Evolutionary conservation across 2,329 filamentous ascomycete genomes (phyloP), one percentile per base, ranked within the genome.

Genomic region (Aschersonia sp.): DNA sequence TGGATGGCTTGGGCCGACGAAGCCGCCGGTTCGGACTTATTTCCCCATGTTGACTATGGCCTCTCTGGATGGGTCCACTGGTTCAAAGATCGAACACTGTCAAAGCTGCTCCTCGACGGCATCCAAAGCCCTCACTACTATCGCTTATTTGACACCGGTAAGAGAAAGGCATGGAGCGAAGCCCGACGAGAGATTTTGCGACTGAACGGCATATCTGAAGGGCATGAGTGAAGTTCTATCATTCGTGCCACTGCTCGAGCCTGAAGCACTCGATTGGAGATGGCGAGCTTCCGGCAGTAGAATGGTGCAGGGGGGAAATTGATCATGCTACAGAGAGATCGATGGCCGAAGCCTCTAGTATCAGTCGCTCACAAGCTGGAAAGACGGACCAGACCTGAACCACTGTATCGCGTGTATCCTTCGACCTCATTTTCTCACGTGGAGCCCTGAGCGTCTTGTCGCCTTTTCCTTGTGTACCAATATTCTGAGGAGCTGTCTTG

Each of bases 1-100:
- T 71, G 66, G 61, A 56, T 67, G 45, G 54, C 50, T 1, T 71
- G 65, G 58, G 60, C 69, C 40, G 61, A 73, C 51, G 47, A 60
- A n/a, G 59, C 64, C 10, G 68, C 69, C 2, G 69, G 69, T 1
- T 65, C 66, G 0, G 64, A 65, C 1, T 59, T 70, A 42, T 50
- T 56, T 5, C 62, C 68, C 46, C 59, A 65, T 20, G 55, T 72
- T 10, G 67, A 67, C 4, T 71, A 64, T 61, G 65, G 65, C 0
- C 56, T 55, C 55, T 55, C 57, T 38, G 65, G 62, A 0, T 70
- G 69, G 66, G 55, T 48, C 43, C 67, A 71, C 30, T 71, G 68
- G 66, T 60, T 60, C 50, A 51, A 51, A 29, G 64, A 72, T 31
- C 56, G 59, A 6, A 55, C 53, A 28, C 53, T 72, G 40, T 71